Base-by-base conservation (phyloP, 495 filamentous ascomycete genomes). In the Parathielavia hyrcaniae region DNA sequence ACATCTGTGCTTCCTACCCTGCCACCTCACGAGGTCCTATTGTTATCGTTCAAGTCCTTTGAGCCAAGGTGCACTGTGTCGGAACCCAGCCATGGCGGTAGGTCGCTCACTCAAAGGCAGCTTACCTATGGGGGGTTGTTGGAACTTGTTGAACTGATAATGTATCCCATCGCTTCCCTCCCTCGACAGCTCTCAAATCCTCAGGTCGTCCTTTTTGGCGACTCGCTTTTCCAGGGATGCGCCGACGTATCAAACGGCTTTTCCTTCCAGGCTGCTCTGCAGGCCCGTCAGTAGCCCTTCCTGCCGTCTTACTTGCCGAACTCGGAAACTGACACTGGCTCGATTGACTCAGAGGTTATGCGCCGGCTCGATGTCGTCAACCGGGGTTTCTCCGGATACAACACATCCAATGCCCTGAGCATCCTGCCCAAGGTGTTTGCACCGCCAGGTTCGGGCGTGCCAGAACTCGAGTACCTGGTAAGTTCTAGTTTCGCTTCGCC, bases 131-230 rank as follows among this genome's bases (percentile, higher is more conserved):
- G n/a, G n/a, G n/a, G n/a, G n/a, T n/a, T n/a, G n/a, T n/a, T 22
- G 14, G 50, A 10, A 13, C 11, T 26, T 19, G 26, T 40, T n/a
- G 53, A n/a, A 53, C 63, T 63, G 60, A 65, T 58, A 56, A 34
- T 22, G 50, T 35, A 50, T 32, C n/a, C n/a, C 22, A 20, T 26
- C 48, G 40, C 26, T 54, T 20, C 2, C 20, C 67, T 47, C 53
- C 38, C 56, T 40, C 40, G 6, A 44, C 47, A 71, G 73, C 65
- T 66, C 53, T 67, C 75, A 5, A 77, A 78, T 61, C 72, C 77
- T 23, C 88, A 91, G 65, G 81, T 92, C 64, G 74, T 92, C 44
- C 81, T 92, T 20, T 89, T 95, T 64, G 89, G 89, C 32, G 89
- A 95, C 67, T 90, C 87, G 30, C 82, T 95, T 62, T 85, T 87